Percentiles rank a stretch among this genome's conserved stretches.
phyloP scores from a whole-genome alignment of 2,329 filamentous ascomycete genomes.

The Ceratocystis ficicola region DNA sequence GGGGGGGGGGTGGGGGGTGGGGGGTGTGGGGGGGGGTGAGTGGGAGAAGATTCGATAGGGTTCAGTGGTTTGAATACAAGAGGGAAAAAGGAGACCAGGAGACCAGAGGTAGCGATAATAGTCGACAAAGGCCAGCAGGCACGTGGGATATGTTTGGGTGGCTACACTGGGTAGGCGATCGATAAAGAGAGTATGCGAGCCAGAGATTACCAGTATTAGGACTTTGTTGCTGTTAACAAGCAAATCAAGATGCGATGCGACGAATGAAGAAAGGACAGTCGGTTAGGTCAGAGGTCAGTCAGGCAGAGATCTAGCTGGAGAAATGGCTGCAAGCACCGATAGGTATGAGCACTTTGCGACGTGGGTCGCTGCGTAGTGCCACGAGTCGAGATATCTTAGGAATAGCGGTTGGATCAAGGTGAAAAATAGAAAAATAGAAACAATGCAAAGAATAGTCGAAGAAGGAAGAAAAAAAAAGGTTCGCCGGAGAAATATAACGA shows the following conservation, averaged over 20 bases:
- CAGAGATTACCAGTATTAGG: background rate
- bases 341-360: background rate
- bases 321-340: background rate
- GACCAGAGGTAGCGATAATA: background rate
- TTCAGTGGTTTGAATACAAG: background rate
- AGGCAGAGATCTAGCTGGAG: background rate
- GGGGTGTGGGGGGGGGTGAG: too few relatives aligned
- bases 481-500: background rate
- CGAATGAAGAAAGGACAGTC: too few relatives aligned
- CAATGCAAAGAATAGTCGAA: background rate
- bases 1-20: too few relatives aligned
- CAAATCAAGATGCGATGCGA: background rate
- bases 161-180: background rate
- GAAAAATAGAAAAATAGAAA: background rate
- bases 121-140: background rate
- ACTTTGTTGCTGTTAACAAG: background rate
- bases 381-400: slow-evolving; percentile 1
- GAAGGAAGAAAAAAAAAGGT: background rate
- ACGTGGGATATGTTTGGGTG: background rate
- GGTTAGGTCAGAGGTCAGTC: background rate
- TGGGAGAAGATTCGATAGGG: background rate
- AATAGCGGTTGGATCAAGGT: background rate
- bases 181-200: background rate
- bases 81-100: background rate
- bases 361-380: background rate